Percentiles rank a stretch among this genome's conserved stretches.
Conservation (phyloP, 2,329 filamentous ascomycete species). For the Periglandula ipomoeae region DNA sequence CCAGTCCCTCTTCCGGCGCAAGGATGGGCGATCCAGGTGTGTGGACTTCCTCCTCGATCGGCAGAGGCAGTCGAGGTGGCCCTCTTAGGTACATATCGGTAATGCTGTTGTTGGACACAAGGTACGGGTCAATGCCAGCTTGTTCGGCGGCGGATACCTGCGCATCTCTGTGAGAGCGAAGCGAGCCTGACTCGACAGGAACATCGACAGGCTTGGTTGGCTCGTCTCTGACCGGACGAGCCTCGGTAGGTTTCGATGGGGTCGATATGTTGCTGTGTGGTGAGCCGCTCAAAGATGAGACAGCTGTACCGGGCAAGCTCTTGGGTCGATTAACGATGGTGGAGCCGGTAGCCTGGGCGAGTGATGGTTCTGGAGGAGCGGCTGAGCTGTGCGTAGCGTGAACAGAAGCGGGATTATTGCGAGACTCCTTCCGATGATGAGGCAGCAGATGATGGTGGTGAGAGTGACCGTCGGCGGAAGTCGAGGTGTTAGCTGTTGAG, state of each 20-base stretch:
- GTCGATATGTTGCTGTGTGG: slow-evolving; percentile 30
- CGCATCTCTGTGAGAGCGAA: slow-evolving; percentile 27
- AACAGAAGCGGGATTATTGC: slow-evolving; percentile 45
- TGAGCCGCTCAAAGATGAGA: slow-evolving; percentile 39
- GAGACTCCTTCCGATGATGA: slow-evolving; percentile 26
- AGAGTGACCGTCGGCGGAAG: slow-evolving; percentile 2
- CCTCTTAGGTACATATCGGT: slow-evolving; percentile 57
- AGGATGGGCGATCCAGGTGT: slow-evolving; percentile 87
- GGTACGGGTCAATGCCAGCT: slow-evolving; percentile 29
- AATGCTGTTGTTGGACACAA: slow-evolving; percentile 46
- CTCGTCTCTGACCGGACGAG: slow-evolving; percentile 19
- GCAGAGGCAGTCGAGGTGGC: slow-evolving; percentile 83
- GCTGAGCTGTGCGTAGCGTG: slow-evolving; percentile 46
- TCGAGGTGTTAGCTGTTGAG: slow-evolving; percentile 9
- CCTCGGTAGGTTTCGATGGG: slow-evolving; percentile 18
- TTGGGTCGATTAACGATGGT: slow-evolving; percentile 38
- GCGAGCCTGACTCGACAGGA: slow-evolving; percentile 31
- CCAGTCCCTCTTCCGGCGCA: slow-evolving; percentile 53
- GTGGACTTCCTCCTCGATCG: slow-evolving; percentile 85
- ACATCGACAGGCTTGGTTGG: slow-evolving; percentile 52
- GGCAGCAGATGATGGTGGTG: slow-evolving; percentile 13
- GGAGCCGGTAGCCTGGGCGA: slow-evolving; percentile 51
- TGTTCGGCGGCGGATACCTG: slow-evolving; percentile 22
- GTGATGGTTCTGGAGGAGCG: slow-evolving; percentile 53
- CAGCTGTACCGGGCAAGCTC: slow-evolving; percentile 38